Conservation (phyloP, 495 filamentous ascomycete genomes). For the Lepraria neglecta region DNA sequence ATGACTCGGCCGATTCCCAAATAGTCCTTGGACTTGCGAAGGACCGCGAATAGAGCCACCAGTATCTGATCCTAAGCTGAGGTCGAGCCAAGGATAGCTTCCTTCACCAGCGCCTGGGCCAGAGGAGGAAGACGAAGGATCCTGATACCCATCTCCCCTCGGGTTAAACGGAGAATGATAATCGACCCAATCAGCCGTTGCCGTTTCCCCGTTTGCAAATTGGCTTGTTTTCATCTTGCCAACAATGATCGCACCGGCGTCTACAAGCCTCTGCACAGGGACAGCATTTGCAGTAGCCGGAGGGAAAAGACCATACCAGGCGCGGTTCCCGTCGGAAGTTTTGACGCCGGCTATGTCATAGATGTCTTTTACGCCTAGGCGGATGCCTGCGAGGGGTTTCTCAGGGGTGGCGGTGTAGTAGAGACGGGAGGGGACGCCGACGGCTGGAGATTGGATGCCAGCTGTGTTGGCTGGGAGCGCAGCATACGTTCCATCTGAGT, state of each 20-base stretch:
- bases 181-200: constrained; percentile 50
- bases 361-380: constrained; percentile 58
- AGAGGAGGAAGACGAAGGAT: constrained; percentile 41
- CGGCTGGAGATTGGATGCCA: constrained; percentile 33
- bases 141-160: constrained; percentile 52
- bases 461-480: constrained; percentile 40
- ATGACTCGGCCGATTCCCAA: constrained; percentile 46
- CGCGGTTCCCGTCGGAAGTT: constrained; percentile 48
- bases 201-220: constrained; percentile 52
- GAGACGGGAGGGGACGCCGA: constrained; percentile 50
- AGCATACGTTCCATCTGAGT: constrained; percentile 30
- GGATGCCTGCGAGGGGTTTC: constrained; percentile 44
- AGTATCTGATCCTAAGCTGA: constrained; percentile 46
- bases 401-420: constrained; percentile 41
- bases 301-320: constrained; percentile 50
- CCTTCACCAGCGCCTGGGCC: constrained; percentile 45
- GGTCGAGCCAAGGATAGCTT: constrained; percentile 52
- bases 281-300: constrained; percentile 40
- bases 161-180: constrained; percentile 51
- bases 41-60: constrained; percentile 46
- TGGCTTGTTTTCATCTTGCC: constrained; percentile 55
- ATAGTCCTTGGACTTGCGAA: constrained; percentile 42
- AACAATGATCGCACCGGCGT: constrained; percentile 53
- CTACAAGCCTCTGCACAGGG: constrained; percentile 50
- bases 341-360: constrained; percentile 51